Base-by-base conservation (phyloP, 1,284 basidiomycete species). In the Ceratobasidium papillatum region DNA sequence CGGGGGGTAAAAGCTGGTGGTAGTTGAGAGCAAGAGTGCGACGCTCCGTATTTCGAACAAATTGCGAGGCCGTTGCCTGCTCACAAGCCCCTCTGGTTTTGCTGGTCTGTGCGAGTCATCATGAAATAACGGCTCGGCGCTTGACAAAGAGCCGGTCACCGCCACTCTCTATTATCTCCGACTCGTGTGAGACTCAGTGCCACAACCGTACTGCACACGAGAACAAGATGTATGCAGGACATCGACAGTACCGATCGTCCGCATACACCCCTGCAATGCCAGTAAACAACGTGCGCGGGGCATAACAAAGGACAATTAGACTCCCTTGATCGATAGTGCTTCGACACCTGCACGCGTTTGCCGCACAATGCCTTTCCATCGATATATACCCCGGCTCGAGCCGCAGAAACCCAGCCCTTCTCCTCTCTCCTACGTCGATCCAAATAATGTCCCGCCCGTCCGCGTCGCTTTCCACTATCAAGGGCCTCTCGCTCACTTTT, bases 41-140 rank as follows among this genome's bases (percentile, higher is more conserved):
- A 51, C 22, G 65, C 65, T 69, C 65, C 65, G 65, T 69, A 69
- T 69, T 69, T 69, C 65, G 65, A 69, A 69, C 65, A 69, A 66
- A 56, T 69, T 69, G 51, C 52, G 56, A 47, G 45, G 30, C 30
- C 41, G 19, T 36, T 43, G 51, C 45, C 52, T 41, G n/a, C 34
- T 61, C 65, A 38, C 65, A 58, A 69, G 62, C 62, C 27, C 51
- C 51, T 69, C 65, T 51, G 32, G 30, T 41, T n/a, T n/a, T 30
- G 22, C 62, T 66, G 64, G 65, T 69, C 65, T 69, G 65, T 69
- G 65, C 65, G 65, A 66, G 19, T 66, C 22, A 58, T 8, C 51
- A 19, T 45, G 36, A 66, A 66, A 52, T 66, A 25, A 32, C 65
- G 52, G 52, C 52, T 56, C 65, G 65, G 65, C 65, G 65, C 65